A percentile compares a stretch with the other conserved stretches of the same genome.
Conservation (phyloP, 2,329 filamentous ascomycete genomes). For the Graphilbum sp. region DNA sequence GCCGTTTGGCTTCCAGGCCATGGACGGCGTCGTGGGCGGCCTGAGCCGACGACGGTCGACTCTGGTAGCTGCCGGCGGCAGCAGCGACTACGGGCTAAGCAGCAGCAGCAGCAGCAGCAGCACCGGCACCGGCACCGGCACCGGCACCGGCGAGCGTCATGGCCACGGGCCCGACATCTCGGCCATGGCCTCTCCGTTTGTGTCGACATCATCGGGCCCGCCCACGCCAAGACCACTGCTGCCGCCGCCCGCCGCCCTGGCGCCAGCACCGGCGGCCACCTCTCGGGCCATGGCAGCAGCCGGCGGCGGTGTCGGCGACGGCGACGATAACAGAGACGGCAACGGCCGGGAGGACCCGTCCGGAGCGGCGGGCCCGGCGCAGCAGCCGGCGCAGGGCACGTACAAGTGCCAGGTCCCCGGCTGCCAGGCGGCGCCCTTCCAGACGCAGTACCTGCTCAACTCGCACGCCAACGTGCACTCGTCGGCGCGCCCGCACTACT, state of each 20-base stretch:
- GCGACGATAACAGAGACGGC: neutral
- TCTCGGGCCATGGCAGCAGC: no score
- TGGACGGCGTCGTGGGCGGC: no score
- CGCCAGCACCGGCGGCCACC: no score
- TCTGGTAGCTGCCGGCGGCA: neutral
- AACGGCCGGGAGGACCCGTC: neutral
- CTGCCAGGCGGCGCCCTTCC: conserved; percentile 58
- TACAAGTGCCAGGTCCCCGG: conserved; percentile 44
- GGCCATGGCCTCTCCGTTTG: no score
- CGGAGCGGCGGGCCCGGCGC: conserved; percentile 40
- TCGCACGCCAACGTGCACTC: conserved; percentile 64
- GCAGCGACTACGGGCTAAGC: neutral
- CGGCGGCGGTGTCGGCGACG: neutral
- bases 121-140: neutral
- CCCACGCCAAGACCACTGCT: no score
- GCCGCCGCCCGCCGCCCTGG: no score
- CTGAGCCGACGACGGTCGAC: neutral
- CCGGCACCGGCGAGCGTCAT: no score
- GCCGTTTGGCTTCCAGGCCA: no score
- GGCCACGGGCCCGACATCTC: no score
- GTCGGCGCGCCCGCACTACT: conserved; percentile 48
- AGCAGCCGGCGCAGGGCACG: conserved; percentile 28
- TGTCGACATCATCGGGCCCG: no score
- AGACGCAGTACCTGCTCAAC: conserved; percentile 62
- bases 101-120: neutral